Conservation (phyloP, 768 basidiomycete genomes). For the Vishniacozyma victoriae region DNA sequence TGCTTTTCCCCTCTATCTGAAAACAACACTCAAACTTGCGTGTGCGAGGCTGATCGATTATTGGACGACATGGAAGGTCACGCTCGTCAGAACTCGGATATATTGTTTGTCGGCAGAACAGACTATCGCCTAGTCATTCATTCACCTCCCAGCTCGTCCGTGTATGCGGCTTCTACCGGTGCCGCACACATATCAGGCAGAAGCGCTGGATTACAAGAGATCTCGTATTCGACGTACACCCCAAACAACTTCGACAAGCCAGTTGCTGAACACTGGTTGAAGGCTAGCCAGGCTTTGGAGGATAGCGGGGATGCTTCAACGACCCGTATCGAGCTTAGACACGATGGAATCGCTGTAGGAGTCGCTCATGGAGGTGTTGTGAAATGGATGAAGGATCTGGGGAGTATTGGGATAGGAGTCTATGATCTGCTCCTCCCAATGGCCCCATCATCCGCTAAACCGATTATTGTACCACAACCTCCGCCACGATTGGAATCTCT, state of each 20-base stretch:
- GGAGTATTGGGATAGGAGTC: constrained; percentile 62
- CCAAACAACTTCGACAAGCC: constrained; percentile 80
- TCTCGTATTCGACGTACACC: constrained; percentile 86
- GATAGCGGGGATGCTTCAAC: constrained; percentile 22
- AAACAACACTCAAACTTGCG: constrained; percentile 32
- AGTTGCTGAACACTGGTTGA: constrained; percentile 66
- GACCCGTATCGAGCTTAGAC: constrained; percentile 39
- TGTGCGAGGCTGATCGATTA: constrained; percentile 30
- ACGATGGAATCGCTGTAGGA: constrained; percentile 43
- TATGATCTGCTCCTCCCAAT: constrained; percentile 44
- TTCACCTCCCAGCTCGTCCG: constrained; percentile 52
- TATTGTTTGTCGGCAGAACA: constrained; percentile 59
- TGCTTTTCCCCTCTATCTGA: constrained; percentile 29
- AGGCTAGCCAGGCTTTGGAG: constrained; percentile 51
- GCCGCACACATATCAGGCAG: constrained; percentile 7
- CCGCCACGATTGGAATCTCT: constrained; percentile 68
- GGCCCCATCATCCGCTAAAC: constrained; percentile 51
- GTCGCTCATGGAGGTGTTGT: constrained; percentile 38
- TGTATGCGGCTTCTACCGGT: constrained; percentile 49
- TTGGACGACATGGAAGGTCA: constrained; percentile 60
- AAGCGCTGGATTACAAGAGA: constrained; percentile 55
- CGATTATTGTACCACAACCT: constrained; percentile 84
- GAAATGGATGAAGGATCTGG: constrained; percentile 35
- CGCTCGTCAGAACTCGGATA: constrained; percentile 47
- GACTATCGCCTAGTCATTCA: constrained; percentile 88